Evolutionary conservation across 139 green algal genomes (phyloP), one percentile per base, ranked within the genome.

Genomic region (Chlamydomonas incerta): DNA sequence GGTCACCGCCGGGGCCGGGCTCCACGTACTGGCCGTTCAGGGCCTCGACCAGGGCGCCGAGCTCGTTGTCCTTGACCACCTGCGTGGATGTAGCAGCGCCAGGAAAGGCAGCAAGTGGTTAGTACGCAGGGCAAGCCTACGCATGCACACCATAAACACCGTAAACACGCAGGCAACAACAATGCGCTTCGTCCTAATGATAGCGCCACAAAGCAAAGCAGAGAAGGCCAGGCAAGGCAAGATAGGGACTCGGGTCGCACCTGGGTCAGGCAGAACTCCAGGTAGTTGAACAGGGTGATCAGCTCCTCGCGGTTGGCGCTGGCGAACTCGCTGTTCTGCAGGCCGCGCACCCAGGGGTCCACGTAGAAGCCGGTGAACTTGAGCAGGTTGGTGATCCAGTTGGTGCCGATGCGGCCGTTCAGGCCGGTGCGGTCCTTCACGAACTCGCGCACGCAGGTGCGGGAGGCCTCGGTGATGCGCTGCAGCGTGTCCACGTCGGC

Each of bases 51-150:
- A 99, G 92, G 1, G 96, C 97, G 66, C 96, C 98, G 71, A 99
- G 91, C 95, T 99, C 98, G 81, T 99, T 99, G 92, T 99, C 98
- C 92, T 98, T 97, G 34, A 99, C 98, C 17, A 99, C 82, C 92
- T 98, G 93, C 8, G 9, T 31, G 28, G 11, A 60, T 31, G 8
- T 50, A 5, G 8, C 41, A 50, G 8, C 5, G 41, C 41, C 5
- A 50, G 41, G 41, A 5, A 8, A 50, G 8, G 41, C 6, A 50
- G 41, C 6, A 50, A 50, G 8, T 50, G 41, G 41, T 50, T 8
- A 50, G 41, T 8, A 8, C 41, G n/a, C n/a, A n/a, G n/a, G n/a
- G n/a, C n/a, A n/a, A n/a, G n/a, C n/a, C n/a, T n/a, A n/a, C n/a
- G n/a, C n/a, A n/a, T n/a, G n/a, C n/a, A n/a, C n/a, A n/a, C n/a